phyloP scores from a whole-genome alignment of 2,329 filamentous ascomycete species.

The Aspergillus quadrilineatus region DNA sequence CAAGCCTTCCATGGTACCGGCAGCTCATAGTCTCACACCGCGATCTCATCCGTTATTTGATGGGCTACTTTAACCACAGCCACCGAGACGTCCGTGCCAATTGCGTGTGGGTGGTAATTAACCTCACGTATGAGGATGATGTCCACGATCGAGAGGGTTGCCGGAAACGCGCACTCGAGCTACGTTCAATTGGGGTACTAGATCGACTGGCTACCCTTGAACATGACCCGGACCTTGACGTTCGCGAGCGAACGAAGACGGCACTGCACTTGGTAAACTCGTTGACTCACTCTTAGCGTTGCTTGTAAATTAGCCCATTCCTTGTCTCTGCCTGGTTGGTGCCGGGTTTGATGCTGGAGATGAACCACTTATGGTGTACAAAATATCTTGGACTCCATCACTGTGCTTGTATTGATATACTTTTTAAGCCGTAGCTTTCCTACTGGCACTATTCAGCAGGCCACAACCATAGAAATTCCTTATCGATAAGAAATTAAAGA shows the following conservation, averaged over 20 bases:
- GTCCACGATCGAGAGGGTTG: constrained; percentile 64
- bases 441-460: neutral
- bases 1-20: constrained; percentile 74
- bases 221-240: constrained; percentile 74
- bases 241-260: constrained; percentile 78
- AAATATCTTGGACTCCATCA: neutral
- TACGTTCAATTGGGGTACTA: constrained; percentile 71
- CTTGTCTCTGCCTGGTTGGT: neutral
- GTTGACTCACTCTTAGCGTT: constrained; percentile 23
- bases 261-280: constrained; percentile 68
- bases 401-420: neutral
- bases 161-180: constrained; percentile 63
- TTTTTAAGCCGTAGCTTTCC: neutral
- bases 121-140: constrained; percentile 81
- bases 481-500: neutral
- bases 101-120: constrained; percentile 80
- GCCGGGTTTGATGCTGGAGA: neutral
- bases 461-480: neutral
- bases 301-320: constrained; percentile 4
- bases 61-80: constrained; percentile 70
- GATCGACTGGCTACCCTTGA: constrained; percentile 63
- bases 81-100: constrained; percentile 72
- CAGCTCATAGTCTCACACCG: constrained; percentile 75
- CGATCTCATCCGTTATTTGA: constrained; percentile 69
- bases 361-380: constrained; percentile 1